Percentiles rank a stretch among this genome's conserved stretches.
Evolutionary conservation across 768 basidiomycete species (phyloP).

Genomic region (Clathrus columnatus): DNA sequence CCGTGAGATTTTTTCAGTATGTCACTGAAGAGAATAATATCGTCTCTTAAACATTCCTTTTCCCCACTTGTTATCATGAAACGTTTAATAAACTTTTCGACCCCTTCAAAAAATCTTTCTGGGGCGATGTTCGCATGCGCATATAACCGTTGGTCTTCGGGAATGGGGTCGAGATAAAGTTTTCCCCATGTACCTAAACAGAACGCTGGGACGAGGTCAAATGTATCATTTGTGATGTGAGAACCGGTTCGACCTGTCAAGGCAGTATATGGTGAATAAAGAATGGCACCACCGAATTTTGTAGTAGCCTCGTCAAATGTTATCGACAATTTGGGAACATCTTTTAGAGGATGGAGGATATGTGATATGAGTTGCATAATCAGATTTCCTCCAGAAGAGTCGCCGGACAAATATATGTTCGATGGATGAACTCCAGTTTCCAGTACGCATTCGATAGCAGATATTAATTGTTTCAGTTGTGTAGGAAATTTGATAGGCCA

Average conservation of each 20-base stretch:
- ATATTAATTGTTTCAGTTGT: conserved; percentile 14
- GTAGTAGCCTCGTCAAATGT: neutral
- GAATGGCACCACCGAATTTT: conserved; percentile 7
- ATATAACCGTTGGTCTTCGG: neutral
- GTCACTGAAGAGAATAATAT: neutral
- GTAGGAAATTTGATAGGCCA: conserved; percentile 12
- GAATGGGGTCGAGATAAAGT: neutral
- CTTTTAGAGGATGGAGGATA: conserved; percentile 13
- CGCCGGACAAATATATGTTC: conserved; percentile 17
- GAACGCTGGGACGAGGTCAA: neutral
- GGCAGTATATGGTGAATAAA: conserved; percentile 11
- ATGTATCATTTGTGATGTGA: neutral
- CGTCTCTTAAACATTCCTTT: conserved; percentile 1
- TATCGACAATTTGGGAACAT: neutral
- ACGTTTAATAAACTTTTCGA: neutral
- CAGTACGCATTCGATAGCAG: conserved; percentile 12
- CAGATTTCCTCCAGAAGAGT: conserved; percentile 18
- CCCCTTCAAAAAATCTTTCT: neutral
- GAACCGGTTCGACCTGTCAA: conserved; percentile 2
- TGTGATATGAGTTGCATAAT: conserved; percentile 14
- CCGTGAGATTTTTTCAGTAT: neutral
- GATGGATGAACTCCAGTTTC: conserved; percentile 11
- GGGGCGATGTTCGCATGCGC: neutral
- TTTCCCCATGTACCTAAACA: neutral
- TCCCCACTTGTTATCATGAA: neutral